phyloP scores from a whole-genome alignment of 257 asterid species.

The Capsicum pubescens region DNA sequence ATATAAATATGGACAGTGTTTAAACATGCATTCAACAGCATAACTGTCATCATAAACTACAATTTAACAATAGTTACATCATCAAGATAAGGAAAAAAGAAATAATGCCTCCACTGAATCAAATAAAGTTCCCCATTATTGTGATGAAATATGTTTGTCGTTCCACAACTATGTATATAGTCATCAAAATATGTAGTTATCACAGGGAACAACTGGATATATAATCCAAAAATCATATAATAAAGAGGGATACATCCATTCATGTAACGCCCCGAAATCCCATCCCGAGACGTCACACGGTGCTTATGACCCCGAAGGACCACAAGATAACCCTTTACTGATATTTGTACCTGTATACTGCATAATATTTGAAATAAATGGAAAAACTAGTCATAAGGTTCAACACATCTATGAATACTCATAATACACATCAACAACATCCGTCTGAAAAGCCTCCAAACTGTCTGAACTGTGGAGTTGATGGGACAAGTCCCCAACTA shows the following conservation, averaged over 20 bases:
- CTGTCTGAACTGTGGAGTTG: no score
- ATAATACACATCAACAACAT: no score
- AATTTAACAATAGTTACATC: constrained; percentile 5
- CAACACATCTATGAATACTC: no score
- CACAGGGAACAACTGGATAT: not conserved
- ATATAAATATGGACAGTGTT: not conserved
- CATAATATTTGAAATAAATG: no score
- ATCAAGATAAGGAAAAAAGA: constrained; percentile 7
- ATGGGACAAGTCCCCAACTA: no score
- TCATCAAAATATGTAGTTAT: not conserved
- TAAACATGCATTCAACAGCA: not conserved
- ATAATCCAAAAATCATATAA: not conserved
- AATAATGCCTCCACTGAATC: not conserved
- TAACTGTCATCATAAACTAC: not conserved
- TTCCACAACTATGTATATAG: not conserved
- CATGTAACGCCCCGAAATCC: no score
- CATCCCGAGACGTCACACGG: no score
- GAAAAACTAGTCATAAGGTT: no score
- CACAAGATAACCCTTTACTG: no score
- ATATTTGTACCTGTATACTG: no score
- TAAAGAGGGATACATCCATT: not conserved
- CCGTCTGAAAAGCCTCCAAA: no score
- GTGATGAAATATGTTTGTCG: not conserved
- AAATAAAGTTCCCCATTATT: not conserved
- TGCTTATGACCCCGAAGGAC: no score